Conservation (phyloP, 1,139 yeast genomes). For the Magnusiomyces tetraspermus region DNA sequence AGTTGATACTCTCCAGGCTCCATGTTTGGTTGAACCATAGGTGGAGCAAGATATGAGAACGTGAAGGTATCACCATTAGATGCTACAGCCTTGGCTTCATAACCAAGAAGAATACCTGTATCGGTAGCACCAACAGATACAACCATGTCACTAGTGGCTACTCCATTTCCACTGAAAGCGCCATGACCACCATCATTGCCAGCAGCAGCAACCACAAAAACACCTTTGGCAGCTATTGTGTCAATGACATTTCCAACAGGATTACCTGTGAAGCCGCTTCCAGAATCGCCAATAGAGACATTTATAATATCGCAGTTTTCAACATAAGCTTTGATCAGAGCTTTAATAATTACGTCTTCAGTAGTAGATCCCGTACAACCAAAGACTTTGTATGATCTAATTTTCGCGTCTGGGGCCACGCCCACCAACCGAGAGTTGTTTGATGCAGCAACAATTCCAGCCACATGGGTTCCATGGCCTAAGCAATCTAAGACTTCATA, state of each 20-base stretch:
- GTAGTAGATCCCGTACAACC: conserved; percentile 17
- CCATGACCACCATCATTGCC: conserved; percentile 10
- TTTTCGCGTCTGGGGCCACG: conserved; percentile 18
- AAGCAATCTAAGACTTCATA: conserved; percentile 16
- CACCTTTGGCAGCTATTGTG: conserved; percentile 13
- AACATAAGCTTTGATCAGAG: conserved; percentile 13
- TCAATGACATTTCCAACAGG: conserved; percentile 15
- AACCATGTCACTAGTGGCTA: conserved; percentile 3
- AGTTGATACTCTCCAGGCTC: not conserved
- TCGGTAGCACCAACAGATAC: conserved; percentile 6
- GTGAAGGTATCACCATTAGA: not conserved
- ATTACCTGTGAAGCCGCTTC: conserved; percentile 8
- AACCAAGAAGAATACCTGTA: not conserved
- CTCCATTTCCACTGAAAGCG: conserved; percentile 1
- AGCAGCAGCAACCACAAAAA: conserved; percentile 16
- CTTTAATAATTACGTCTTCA: conserved; percentile 15
- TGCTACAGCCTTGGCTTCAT: not conserved
- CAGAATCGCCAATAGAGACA: conserved; percentile 15
- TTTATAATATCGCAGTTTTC: conserved; percentile 15
- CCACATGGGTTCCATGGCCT: conserved; percentile 20
- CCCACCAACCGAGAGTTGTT: conserved; percentile 12
- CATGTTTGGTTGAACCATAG: conserved; percentile 8
- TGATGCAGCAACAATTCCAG: conserved; percentile 15
- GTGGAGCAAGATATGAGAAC: conserved; percentile 4
- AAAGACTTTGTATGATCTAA: conserved; percentile 18